Conservation (phyloP, 2,329 filamentous ascomycete species). For the Aureobasidium sp. region DNA sequence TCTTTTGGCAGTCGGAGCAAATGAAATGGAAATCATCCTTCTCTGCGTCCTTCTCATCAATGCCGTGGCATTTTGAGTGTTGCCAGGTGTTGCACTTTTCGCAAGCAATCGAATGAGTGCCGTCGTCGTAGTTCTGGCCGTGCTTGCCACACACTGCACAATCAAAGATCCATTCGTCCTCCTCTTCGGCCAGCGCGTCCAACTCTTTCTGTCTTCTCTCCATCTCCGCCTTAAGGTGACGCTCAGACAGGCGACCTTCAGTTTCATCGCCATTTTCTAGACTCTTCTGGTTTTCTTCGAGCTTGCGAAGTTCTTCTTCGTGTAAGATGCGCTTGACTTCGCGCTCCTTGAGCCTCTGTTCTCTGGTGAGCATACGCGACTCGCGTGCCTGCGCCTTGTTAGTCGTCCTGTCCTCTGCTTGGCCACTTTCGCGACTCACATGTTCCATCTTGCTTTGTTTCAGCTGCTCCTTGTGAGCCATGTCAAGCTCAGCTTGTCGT, state of each 20-base stretch:
- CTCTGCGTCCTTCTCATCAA: conserved; percentile 71
- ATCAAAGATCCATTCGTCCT: conserved; percentile 90
- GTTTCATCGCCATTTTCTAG: conserved; percentile 25
- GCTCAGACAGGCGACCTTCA: conserved; percentile 57
- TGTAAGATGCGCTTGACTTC: conserved; percentile 75
- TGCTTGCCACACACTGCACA: conserved; percentile 80
- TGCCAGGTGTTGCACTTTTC: conserved; percentile 95
- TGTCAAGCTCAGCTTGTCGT: conserved; percentile 54
- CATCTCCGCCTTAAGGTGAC: conserved; percentile 73
- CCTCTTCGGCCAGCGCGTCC: conserved; percentile 58
- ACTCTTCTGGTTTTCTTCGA: conserved; percentile 67
- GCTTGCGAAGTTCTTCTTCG: conserved; percentile 70
- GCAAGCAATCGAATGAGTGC: conserved; percentile 86
- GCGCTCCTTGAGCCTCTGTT: conserved; percentile 77
- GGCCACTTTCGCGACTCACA: conserved; percentile 25
- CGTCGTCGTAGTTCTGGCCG: conserved; percentile 83
- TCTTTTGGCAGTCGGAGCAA: conserved; percentile 63
- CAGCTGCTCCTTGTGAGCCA: conserved; percentile 51
- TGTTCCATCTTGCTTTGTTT: conserved; percentile 58
- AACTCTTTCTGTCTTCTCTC: conserved; percentile 71
- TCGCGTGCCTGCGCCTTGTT: conserved; percentile 55
- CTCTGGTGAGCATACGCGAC: conserved; percentile 71
- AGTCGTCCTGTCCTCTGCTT: conserved; percentile 15
- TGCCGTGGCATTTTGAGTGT: conserved; percentile 83
- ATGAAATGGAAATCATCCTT: conserved; percentile 80